Conservation (phyloP, 768 basidiomycete genomes). For the Clavulina sp. region DNA sequence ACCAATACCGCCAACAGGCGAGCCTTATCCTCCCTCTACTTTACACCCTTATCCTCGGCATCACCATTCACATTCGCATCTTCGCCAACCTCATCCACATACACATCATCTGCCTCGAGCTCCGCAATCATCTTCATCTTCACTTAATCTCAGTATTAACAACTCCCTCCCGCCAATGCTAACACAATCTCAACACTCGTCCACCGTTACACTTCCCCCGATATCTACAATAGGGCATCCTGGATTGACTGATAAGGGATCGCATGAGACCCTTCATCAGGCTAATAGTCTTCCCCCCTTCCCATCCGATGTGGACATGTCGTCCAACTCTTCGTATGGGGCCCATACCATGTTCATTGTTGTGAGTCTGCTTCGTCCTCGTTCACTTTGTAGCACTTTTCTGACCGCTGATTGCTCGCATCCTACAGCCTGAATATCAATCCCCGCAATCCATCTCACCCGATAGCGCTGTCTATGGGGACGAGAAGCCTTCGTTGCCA, state of each 20-base stretch:
- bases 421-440: not conserved
- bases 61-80: constrained; percentile 3
- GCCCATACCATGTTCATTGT: constrained; percentile 88
- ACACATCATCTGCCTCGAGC: not conserved
- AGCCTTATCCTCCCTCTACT: not conserved
- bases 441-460: not conserved
- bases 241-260: not conserved
- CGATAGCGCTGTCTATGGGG: not conserved
- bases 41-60: not conserved
- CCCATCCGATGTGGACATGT: not conserved
- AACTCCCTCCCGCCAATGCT: not conserved
- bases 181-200: not conserved
- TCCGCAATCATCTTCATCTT: not conserved
- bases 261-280: not conserved
- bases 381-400: not conserved
- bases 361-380: constrained; percentile 32
- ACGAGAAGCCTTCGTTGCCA: constrained; percentile 35
- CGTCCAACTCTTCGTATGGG: constrained; percentile 24
- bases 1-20: not conserved
- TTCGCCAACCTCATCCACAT: not conserved
- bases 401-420: not conserved
- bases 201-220: not conserved
- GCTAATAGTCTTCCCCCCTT: not conserved
- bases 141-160: not conserved
- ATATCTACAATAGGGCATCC: not conserved